Evolutionary conservation across 2,329 filamentous ascomycete species (phyloP), one percentile per base, ranked within the genome.

Genomic region (Cylindrodendrum hubeiense): DNA sequence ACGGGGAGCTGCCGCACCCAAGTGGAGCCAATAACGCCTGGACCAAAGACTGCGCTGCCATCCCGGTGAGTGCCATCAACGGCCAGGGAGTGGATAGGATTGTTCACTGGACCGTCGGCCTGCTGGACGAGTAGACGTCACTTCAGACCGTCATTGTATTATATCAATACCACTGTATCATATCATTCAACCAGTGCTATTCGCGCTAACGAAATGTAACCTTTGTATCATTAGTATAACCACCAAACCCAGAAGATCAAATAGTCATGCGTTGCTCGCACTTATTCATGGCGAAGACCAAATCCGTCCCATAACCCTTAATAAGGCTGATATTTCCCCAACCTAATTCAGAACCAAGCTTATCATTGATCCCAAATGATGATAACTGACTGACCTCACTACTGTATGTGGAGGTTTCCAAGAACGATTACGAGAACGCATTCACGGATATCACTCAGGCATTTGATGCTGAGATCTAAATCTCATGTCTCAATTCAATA

Each of bases 11-110:
- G 63, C 83, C 85, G 28, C 95, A 98, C 79, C 95, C 95, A 0
- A 95, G 92, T 70, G 88, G 86, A 6, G 82, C 89, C 28, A 81
- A 85, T 58, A 81, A 80, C 3, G 84, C 84, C 9, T 87, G 91
- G 91, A 80, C 82, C 76, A 79, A 85, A 79, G 80, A 90, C 83
- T 86, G 93, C 33, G 84, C 87, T 22, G 92, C 89, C 21, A 90
- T 98, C 65, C 96, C 96, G 0, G 90, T 98, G 51, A 97, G 95
- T 77, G 96, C 95, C 51, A 97, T 98, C 67, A 88, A 91, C 63
- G 93, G 92, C 5, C 90, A 98, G 77, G 95, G 95, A 3, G 90
- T 97, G 9, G 89, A 94, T 57, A 84, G 86, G 47, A 89, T 96
- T 60, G 86, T 93, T 21, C 89, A 93, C 72, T 89, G 92, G 83